Evolutionary conservation across 2,329 filamentous ascomycete species (phyloP).

Genomic region (Elsinoe necatrix): DNA sequence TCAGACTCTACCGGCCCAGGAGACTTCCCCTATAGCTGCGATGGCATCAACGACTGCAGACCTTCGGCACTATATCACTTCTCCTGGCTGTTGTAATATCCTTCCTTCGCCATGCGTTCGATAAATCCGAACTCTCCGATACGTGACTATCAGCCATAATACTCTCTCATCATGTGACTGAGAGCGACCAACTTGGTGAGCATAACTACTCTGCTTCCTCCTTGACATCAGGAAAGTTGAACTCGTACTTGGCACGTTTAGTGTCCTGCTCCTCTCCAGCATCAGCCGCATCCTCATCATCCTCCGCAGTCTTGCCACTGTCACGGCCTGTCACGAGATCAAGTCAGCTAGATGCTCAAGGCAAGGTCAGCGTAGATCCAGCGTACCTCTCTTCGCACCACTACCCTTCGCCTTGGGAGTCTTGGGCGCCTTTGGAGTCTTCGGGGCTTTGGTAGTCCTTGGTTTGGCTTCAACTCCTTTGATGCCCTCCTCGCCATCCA

Average conservation of each 20-base stretch:
- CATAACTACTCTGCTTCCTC: neutral
- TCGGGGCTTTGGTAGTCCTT: neutral
- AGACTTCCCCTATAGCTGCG: too few relatives aligned
- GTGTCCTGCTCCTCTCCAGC: neutral
- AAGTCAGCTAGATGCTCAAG: neutral
- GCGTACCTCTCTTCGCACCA: neutral
- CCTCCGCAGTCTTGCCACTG: neutral
- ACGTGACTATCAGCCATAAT: too few relatives aligned
- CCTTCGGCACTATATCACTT: too few relatives aligned
- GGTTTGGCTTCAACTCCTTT: conserved; percentile 2
- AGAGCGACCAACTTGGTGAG: neutral
- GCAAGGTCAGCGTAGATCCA: neutral
- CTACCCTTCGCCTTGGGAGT: neutral
- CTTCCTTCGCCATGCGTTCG: too few relatives aligned
- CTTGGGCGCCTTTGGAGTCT: conserved; percentile 1
- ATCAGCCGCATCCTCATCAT: neutral
- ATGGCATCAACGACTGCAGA: too few relatives aligned
- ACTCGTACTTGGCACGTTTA: conserved; percentile 5
- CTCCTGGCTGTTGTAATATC: too few relatives aligned
- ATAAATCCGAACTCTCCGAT: too few relatives aligned
- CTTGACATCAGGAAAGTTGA: neutral
- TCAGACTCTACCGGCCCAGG: too few relatives aligned
- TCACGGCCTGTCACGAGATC: neutral
- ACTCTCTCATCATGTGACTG: too few relatives aligned
- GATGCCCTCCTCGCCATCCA: neutral